phyloP scores from a whole-genome alignment of 2,329 filamentous ascomycete species.

The Xylariaceae sp. region DNA sequence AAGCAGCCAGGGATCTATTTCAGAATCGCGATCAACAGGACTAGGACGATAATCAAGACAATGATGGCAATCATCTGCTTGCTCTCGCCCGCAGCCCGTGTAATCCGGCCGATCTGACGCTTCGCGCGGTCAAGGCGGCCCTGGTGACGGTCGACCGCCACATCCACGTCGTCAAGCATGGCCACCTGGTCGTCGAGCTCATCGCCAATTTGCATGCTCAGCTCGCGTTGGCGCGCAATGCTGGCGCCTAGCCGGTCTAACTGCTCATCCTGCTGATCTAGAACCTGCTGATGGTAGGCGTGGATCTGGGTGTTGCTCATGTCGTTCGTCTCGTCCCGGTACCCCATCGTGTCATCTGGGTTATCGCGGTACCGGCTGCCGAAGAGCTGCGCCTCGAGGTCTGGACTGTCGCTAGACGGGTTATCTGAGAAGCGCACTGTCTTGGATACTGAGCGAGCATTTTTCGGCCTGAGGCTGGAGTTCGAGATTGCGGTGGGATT shows the following conservation, averaged over 20 bases:
- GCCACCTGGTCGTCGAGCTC: slow-evolving; percentile 91
- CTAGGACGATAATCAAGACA: slow-evolving; percentile 78
- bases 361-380: slow-evolving; percentile 72
- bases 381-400: slow-evolving; percentile 53
- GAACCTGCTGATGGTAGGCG: slow-evolving; percentile 77
- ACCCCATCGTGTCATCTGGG: slow-evolving; percentile 61
- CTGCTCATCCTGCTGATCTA: slow-evolving; percentile 91
- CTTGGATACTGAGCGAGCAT: slow-evolving; percentile 57
- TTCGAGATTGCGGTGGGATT: slow-evolving; percentile 40
- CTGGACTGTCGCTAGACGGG: slow-evolving; percentile 50
- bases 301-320: slow-evolving; percentile 87
- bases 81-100: slow-evolving; percentile 78
- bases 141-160: slow-evolving; percentile 80
- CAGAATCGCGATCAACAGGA: slow-evolving; percentile 81
- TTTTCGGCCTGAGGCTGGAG: slow-evolving; percentile 40
- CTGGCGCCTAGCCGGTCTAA: slow-evolving; percentile 86
- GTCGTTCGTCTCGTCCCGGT: slow-evolving; percentile 62
- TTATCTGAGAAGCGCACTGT: slow-evolving; percentile 87
- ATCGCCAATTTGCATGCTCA: slow-evolving; percentile 95
- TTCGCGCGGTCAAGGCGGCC: slow-evolving; percentile 76
- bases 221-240: slow-evolving; percentile 86
- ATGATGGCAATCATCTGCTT: slow-evolving; percentile 86
- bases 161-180: slow-evolving; percentile 88
- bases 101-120: slow-evolving; percentile 72
- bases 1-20: slow-evolving; percentile 59